These are phyloP conservation scores for Ochromonas danica DNA, from an alignment of 108 stramenopile species.

Conservation along the genomic window DNA sequence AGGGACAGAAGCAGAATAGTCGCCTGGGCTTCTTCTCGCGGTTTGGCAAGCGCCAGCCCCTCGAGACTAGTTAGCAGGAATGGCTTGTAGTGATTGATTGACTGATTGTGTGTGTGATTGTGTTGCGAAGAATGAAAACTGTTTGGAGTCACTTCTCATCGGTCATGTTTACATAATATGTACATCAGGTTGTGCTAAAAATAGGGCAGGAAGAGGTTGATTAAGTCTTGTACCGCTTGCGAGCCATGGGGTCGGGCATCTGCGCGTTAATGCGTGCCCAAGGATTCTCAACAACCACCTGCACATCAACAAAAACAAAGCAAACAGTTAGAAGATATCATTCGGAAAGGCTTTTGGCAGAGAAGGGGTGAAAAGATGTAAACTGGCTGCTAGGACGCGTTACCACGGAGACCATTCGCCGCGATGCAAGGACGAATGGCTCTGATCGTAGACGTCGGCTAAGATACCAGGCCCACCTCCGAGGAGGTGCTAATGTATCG, in stretches of 20 bases:
- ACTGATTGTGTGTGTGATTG: too few relatives aligned
- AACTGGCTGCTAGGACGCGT: background rate
- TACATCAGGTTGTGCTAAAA: too few relatives aligned
- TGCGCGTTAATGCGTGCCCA: background rate
- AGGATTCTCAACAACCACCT: conserved; percentile 22
- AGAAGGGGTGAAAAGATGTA: background rate
- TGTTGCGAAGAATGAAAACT: too few relatives aligned
- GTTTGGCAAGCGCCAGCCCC: too few relatives aligned
- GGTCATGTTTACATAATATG: too few relatives aligned
- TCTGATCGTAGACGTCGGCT: background rate
- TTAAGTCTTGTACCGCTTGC: conserved; percentile 21
- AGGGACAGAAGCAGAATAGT: too few relatives aligned
- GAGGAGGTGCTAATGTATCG: background rate
- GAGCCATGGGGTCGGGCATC: conserved; percentile 6
- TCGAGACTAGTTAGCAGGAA: too few relatives aligned
- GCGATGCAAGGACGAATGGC: background rate
- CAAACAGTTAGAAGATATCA: background rate
- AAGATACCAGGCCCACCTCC: background rate
- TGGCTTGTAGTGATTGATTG: too few relatives aligned
- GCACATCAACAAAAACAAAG: background rate
- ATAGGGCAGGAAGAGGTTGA: too few relatives aligned
- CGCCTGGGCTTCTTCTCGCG: too few relatives aligned
- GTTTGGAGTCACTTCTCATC: too few relatives aligned
- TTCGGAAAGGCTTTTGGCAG: background rate
- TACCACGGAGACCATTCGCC: background rate